Evolutionary conservation across 192 early-diverging fungal genomes (phyloP).

Genomic region (Coemansia sp.): DNA sequence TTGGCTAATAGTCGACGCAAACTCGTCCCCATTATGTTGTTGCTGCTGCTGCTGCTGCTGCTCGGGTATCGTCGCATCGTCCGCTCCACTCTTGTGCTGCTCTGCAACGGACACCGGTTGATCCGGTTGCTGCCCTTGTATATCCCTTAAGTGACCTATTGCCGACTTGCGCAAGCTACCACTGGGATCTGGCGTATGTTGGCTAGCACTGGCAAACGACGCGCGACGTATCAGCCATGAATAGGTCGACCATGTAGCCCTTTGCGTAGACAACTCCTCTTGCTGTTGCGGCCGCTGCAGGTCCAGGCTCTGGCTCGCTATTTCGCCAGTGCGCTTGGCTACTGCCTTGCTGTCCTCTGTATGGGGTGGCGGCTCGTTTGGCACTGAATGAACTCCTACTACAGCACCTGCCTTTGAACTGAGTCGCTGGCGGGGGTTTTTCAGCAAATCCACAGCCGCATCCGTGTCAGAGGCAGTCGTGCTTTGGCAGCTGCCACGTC

Average conservation of each 20-base stretch:
- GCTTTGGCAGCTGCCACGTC: constrained; percentile 1
- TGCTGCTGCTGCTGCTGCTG: not conserved
- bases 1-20: not conserved
- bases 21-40: not conserved
- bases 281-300: not conserved
- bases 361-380: not conserved
- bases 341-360: not conserved
- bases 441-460: not conserved
- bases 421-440: not conserved
- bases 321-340: not conserved
- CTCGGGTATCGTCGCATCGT: not conserved
- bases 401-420: not conserved
- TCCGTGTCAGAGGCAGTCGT: not conserved
- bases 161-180: constrained; percentile 2
- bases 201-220: not conserved
- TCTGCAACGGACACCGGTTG: not conserved
- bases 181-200: not conserved
- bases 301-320: not conserved
- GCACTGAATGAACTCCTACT: constrained; percentile 8
- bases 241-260: not conserved
- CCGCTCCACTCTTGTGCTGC: not conserved
- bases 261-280: not conserved
- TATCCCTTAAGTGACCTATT: not conserved
- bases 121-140: not conserved
- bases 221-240: constrained; percentile 7